Base-by-base conservation (phyloP, 2,329 filamentous ascomycete species). In the Colletotrichum sojae region DNA sequence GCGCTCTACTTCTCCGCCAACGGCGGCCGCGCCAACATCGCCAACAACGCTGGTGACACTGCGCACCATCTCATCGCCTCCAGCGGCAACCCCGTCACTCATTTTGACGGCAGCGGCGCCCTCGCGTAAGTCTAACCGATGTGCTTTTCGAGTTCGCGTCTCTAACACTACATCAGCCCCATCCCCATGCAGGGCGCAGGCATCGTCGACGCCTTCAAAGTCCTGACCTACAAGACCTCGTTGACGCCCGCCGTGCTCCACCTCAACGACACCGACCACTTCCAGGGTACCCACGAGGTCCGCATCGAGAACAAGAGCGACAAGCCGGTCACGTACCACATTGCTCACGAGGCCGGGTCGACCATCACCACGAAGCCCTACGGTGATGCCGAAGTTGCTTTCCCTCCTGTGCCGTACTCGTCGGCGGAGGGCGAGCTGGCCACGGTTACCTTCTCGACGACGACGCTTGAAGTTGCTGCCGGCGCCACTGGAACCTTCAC, bases 221-320 rank as follows among this genome's bases (percentile, higher is more conserved):
- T 79, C 5, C 72, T 82, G n/a, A 75, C 79, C 22, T 74, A 77
- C 20, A 76, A 71, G 5, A 80, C 78, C 6, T 67, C 74, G 25
- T 70, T 83, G 46, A 75, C 75, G 70, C 84, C 83, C 4, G 86
- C 86, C 8, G 87, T 84, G 75, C 78, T 92, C 18, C 84, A 87
- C 6, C 90, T 91, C 78, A 91, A 91, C 74, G 89, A 91, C 75
- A 89, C 88, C 0, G 85, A 86, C 70, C 75, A 90, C 79, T 85
- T 89, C 69, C 75, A 77, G 39, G 76, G 80, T 12, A 80, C 78
- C 1, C 79, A 84, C 59, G 83, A 84, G 70, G 88, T 91, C 74
- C 84, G 80, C 39, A 81, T 91, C 71, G 82, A 78, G 72, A 91
- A 91, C 79, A 80, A 80, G 4, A 85, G 84, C 51, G 76, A 77